These are phyloP conservation scores for Xylaria multiplex DNA, from an alignment of 2,329 filamentous ascomycete genomes.

Conservation along the genomic window DNA sequence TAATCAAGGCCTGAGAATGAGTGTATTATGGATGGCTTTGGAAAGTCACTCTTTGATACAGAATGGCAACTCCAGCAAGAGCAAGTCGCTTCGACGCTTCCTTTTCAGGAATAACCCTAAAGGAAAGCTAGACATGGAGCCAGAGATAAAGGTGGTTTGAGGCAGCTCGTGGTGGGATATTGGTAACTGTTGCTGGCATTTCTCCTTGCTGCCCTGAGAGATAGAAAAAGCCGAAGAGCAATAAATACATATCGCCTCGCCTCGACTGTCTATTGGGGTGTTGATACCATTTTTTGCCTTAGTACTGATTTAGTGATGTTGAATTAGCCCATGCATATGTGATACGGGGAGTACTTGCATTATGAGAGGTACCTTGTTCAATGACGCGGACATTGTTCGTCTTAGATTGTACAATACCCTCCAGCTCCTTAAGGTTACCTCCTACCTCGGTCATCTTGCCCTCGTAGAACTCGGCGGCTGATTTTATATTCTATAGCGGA, in stretches of 20 bases:
- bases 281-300: constrained; percentile 56
- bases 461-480: constrained; percentile 67
- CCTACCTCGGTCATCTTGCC: constrained; percentile 64
- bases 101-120: neutral
- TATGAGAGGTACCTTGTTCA: constrained; percentile 75
- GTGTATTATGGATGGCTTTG: constrained; percentile 2
- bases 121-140: neutral
- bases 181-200: constrained; percentile 1
- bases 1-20: neutral
- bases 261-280: constrained; percentile 36
- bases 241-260: neutral
- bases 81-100: neutral
- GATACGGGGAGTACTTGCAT: constrained; percentile 38
- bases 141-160: neutral
- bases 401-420: constrained; percentile 72
- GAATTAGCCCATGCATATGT: constrained; percentile 24
- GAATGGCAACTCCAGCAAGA: neutral
- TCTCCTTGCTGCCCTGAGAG: neutral
- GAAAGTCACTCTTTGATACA: neutral
- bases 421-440: constrained; percentile 65
- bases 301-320: constrained; percentile 48
- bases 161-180: neutral
- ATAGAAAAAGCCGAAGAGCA: constrained; percentile 12
- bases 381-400: constrained; percentile 85
- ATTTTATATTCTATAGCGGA: constrained; percentile 59